Base-by-base conservation (phyloP, 371 early-diverging fungal species). In the Mucor plumbeus region DNA sequence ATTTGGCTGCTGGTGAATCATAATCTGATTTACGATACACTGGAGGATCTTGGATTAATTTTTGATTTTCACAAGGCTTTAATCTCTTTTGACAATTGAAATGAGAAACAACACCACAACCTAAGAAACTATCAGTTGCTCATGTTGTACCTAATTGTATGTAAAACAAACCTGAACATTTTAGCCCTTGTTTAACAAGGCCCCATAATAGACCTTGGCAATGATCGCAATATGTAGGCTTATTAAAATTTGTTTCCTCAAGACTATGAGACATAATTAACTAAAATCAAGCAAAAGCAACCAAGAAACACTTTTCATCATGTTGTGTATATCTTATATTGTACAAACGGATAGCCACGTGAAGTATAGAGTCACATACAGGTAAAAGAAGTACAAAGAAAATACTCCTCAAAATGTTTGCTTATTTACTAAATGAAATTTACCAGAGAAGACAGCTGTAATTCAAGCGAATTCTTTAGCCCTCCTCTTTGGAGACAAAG, bases 121-220 rank as follows among this genome's bases (percentile, higher is more conserved):
- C 73, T 72, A 15, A 35, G 33, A 34, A 50, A 48, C 5, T 21
- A 26, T 7, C 6, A 41, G 43, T 15, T 41, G 43, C 1, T 41
- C 17, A 48, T 26, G 50, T 26, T 26, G 3, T 11, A 9, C 50
- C 13, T 26, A 3, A 7, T 26, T 7, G 8, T 3, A 19, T 4
- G 17, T 26, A 4, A 33, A 36, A 38, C 4, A 21, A 65, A 72
- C 72, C 68, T 65, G 61, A 47, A 26, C 74, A 74, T 40, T 55
- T 14, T 33, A 56, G 19, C 5, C 74, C 74, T 58, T 74, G 74
- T 33, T 70, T 70, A 8, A 64, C 59, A 34, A 74, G 38, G 6
- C 74, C 74, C 74, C 74, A 74, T 40, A 74, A 44, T 50, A 74
- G 53, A 13, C 68, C 64, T 40, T 70, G 64, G 19, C 74, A 74